Conservation (phyloP, 1,284 basidiomycete species). For the Apiotrichum gamsii region DNA sequence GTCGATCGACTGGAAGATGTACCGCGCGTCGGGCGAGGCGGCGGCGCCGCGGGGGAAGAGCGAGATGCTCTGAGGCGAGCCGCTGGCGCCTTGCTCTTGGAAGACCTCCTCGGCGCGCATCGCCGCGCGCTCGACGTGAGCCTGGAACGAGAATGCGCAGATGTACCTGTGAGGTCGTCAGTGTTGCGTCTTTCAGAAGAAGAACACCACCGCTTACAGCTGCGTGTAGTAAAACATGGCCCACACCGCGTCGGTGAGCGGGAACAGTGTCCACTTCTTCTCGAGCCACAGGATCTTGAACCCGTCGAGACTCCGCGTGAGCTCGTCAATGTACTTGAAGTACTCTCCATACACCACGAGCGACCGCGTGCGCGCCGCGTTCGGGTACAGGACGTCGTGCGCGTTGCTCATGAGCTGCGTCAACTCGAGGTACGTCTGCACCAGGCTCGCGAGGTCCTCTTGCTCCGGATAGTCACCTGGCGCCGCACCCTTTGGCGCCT, state of each 20-base stretch:
- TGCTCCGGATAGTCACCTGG: constrained; percentile 20
- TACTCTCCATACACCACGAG: constrained; percentile 43
- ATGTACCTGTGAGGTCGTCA: no score
- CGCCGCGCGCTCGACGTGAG: constrained; percentile 45
- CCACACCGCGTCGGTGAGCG: constrained; percentile 39
- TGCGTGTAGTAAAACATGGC: constrained; percentile 43
- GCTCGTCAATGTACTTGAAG: constrained; percentile 47
- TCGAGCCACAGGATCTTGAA: constrained; percentile 43
- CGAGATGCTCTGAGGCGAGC: constrained; percentile 26
- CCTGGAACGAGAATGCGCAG: constrained; percentile 48
- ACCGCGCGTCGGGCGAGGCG: constrained; percentile 41
- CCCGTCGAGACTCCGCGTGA: constrained; percentile 40
- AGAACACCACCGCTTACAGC: no score
- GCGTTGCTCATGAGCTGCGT: constrained; percentile 47
- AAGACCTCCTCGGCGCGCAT: constrained; percentile 40
- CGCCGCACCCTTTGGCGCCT: constrained; percentile 4
- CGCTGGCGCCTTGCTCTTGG: constrained; percentile 13
- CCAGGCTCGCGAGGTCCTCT: constrained; percentile 40
- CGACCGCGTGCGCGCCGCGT: constrained; percentile 38
- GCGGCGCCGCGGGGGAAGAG: constrained; percentile 44
- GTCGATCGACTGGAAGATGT: constrained; percentile 45
- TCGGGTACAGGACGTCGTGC: constrained; percentile 46
- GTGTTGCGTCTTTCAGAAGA: no score
- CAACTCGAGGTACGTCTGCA: constrained; percentile 46
- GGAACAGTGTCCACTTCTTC: constrained; percentile 41